phyloP scores from a whole-genome alignment of 768 basidiomycete genomes.

The Lentinula lateritia region DNA sequence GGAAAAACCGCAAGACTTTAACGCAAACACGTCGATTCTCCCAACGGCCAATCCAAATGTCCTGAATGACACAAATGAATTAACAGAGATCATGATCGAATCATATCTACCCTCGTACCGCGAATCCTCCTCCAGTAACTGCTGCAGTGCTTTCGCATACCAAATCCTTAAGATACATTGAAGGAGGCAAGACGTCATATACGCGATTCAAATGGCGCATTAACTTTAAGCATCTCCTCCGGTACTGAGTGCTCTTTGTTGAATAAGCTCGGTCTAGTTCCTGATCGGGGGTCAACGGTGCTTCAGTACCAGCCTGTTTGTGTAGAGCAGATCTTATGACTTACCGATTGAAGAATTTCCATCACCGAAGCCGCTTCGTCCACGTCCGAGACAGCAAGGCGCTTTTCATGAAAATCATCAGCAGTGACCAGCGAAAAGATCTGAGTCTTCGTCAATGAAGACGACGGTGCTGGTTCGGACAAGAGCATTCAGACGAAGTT shows the following conservation, averaged over 20 bases:
- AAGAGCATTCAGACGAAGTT: too few species aligned
- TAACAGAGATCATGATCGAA: background rate
- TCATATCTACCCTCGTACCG: background rate
- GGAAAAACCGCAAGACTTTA: conserved; percentile 9
- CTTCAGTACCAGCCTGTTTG: too few species aligned
- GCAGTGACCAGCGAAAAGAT: background rate
- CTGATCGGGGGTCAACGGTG: background rate
- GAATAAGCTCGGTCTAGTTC: background rate
- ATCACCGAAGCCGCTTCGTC: background rate
- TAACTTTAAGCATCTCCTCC: background rate
- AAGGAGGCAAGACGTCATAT: background rate
- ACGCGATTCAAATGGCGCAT: background rate
- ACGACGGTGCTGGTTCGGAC: too few species aligned
- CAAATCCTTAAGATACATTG: background rate
- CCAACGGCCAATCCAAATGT: conserved; percentile 7
- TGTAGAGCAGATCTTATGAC: too few species aligned
- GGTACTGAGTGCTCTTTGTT: background rate
- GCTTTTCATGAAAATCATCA: background rate
- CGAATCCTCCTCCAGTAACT: conserved; percentile 4
- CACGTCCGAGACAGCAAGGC: background rate
- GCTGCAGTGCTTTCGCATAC: background rate
- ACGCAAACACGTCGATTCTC: conserved; percentile 2
- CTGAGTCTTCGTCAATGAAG: background rate
- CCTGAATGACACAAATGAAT: background rate
- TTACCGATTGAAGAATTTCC: background rate